Evolutionary conservation across 768 basidiomycete genomes (phyloP), one percentile per base, ranked within the genome.

Genomic region (Agaricus subrufescens): DNA sequence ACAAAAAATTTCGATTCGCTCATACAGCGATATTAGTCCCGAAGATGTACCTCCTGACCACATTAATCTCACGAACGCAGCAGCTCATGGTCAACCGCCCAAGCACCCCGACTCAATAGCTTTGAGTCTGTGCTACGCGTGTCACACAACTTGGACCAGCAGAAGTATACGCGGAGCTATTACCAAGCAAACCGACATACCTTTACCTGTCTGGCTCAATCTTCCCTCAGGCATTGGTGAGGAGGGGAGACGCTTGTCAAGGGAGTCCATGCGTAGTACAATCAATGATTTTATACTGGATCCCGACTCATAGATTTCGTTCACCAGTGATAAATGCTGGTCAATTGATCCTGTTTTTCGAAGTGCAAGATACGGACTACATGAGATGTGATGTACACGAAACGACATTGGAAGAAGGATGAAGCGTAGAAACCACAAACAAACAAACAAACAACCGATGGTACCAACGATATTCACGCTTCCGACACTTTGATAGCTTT

Each of bases 1-100:
- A 65, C 67, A 78, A 0, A 78, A 77, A 34, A 91, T 87, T 67
- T 85, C 91, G 4, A 86, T 91, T 56, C 81, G 86, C 50, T 78
- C 84, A 1, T 78, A 78, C 46, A 61, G 66, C 19, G 70, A 71
- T 29, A 61, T 59, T 19, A 61, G 61, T 0, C 60, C 65, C 14
- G 64, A 63, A 10, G 57, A 58, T 6, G 58, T 65, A 15, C 59
- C 64, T 26, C 67, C 68, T 12, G 61, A 69, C 19, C 68, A 73
- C 60, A 60, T 70, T 9, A 63, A 61, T 10, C 29, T 12, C 14
- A 56, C 67, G 27, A 44, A 51, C 9, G 37, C 54, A n/a, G 56
- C 31, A 58, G 23, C 61, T 61, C 37, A 63, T 57, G 15, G 40
- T 49, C 37, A 57, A 58, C 27, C 58, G 58, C 47, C 61, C 51